Conservation (phyloP, 805 yeast species). For the Wilhelminamyces savonicus region DNA sequence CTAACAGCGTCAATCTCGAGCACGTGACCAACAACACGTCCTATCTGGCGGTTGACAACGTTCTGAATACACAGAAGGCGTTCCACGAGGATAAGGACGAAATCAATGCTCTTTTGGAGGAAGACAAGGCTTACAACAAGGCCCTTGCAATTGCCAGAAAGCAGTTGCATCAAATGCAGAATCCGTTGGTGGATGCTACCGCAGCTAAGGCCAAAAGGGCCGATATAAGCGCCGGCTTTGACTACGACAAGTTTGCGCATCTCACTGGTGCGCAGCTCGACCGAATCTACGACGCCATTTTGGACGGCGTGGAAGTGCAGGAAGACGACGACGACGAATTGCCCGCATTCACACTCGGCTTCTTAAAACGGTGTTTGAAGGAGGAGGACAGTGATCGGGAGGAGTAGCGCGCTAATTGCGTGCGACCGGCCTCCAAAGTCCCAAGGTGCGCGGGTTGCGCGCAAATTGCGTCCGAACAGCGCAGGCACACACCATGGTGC, state of each 20-base stretch:
- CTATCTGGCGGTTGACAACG: constrained; percentile 31
- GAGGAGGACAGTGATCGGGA: constrained; percentile 11
- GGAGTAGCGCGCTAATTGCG: no score
- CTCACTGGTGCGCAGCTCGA: constrained; percentile 15
- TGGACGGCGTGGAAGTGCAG: constrained; percentile 7
- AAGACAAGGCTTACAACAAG: constrained; percentile 23
- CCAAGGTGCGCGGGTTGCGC: no score
- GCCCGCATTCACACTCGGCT: constrained; percentile 17
- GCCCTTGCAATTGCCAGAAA: constrained; percentile 19
- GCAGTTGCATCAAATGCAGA: constrained; percentile 2
- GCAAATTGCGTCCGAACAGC: no score
- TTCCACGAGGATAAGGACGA: constrained; percentile 39
- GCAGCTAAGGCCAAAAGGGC: no score
- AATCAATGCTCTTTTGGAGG: constrained; percentile 23
- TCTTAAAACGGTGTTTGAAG: constrained; percentile 24
- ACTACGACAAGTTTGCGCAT: constrained; percentile 19
- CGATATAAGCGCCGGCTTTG: constrained; percentile 11
- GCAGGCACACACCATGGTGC: no score
- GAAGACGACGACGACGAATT: constrained; percentile 19
- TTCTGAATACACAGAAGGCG: constrained; percentile 29
- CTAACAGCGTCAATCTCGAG: constrained; percentile 32
- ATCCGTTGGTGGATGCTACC: no score
- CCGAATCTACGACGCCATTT: constrained; percentile 11
- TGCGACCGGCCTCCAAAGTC: no score
- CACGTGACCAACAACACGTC: constrained; percentile 35